Conservation (phyloP, 305 asterid genomes). For the Solanum hybrid region DNA sequence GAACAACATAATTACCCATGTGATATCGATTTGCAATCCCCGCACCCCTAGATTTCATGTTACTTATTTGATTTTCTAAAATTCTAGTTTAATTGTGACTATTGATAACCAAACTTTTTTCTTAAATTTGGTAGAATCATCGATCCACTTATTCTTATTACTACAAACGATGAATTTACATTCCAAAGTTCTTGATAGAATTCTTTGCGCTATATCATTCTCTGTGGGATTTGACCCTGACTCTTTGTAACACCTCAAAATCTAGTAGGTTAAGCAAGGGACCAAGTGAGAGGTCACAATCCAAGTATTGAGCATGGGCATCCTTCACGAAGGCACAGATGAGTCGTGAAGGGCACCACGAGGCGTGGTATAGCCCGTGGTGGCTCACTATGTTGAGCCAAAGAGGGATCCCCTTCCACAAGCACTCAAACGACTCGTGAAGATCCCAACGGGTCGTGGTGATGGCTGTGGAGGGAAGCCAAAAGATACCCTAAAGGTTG, state of each 20-base stretch:
- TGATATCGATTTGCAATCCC: not conserved
- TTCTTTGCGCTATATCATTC: not conserved
- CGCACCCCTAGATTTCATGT: not conserved
- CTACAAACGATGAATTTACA: not conserved
- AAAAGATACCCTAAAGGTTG: not conserved
- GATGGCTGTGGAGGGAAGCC: not conserved
- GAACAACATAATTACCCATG: not conserved
- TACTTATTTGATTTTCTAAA: not conserved
- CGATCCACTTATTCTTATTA: not conserved
- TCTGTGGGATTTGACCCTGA: not conserved
- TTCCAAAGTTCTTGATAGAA: not conserved
- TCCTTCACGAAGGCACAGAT: not conserved
- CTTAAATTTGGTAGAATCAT: not conserved
- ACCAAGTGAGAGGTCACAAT: not conserved
- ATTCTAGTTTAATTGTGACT: not conserved
- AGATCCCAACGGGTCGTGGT: not conserved
- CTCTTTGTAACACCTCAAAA: not conserved
- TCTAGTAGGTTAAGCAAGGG: not conserved
- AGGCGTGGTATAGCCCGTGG: not conserved
- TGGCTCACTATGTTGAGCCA: not conserved
- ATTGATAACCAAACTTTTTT: not conserved
- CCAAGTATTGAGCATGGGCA: not conserved
- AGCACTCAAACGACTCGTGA: not conserved
- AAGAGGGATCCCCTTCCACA: not conserved
- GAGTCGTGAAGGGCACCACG: not conserved